Conservation (phyloP, 73 alveolate genomes). For the Stentor roeselii region DNA sequence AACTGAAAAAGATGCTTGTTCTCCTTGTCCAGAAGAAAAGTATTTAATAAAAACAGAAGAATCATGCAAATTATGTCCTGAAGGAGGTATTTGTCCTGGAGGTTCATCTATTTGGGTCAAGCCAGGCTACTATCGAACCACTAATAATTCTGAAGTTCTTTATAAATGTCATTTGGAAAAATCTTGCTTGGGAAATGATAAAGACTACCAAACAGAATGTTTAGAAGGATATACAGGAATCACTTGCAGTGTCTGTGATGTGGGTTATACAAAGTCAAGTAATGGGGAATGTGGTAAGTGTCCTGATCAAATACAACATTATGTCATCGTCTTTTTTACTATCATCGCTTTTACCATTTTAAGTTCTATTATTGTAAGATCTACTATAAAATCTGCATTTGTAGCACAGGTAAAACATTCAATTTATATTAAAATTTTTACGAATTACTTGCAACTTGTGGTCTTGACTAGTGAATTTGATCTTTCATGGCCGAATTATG, state of each 20-base stretch:
- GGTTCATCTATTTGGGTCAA: slow-evolving; percentile 26
- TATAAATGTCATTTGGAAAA: not conserved
- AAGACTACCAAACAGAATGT: too few species aligned
- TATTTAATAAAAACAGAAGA: not conserved
- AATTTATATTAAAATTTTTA: slow-evolving; percentile 50
- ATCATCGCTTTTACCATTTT: slow-evolving; percentile 2
- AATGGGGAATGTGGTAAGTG: slow-evolving; percentile 34
- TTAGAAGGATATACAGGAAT: slow-evolving; percentile 38
- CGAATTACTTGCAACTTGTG: slow-evolving; percentile 42
- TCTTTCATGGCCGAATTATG: slow-evolving; percentile 42
- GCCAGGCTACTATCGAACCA: slow-evolving; percentile 39
- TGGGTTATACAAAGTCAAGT: slow-evolving; percentile 8
- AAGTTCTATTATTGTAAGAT: slow-evolving; percentile 30
- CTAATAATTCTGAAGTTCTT: slow-evolving; percentile 3
- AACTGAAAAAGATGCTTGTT: not conserved
- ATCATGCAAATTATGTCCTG: slow-evolving; percentile 32
- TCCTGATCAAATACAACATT: slow-evolving; percentile 12
- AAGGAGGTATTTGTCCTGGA: slow-evolving; percentile 41
- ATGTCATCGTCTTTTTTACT: not conserved
- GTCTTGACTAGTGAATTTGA: slow-evolving; percentile 33
- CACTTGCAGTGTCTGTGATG: slow-evolving; percentile 32
- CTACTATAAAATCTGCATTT: slow-evolving; percentile 32
- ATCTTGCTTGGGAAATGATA: slow-evolving; percentile 33
- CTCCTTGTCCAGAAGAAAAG: slow-evolving; percentile 4
- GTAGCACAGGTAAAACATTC: slow-evolving; percentile 36